Conservation (phyloP, 2,329 filamentous ascomycete species). For the Juglanconis juglandina region DNA sequence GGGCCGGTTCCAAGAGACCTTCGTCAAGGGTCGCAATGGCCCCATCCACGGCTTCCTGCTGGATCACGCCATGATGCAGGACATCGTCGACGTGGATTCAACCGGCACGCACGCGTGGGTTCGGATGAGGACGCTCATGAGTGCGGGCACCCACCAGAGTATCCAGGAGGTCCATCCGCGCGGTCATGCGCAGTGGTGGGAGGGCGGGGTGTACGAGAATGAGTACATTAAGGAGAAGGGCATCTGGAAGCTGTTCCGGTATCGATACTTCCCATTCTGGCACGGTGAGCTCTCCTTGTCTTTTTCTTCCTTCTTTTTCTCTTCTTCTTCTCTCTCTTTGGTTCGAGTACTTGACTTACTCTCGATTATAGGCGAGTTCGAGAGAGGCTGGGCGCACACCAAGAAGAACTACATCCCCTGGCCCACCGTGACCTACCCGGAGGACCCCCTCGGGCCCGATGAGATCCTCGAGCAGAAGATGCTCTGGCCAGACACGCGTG, state of each 20-base stretch:
- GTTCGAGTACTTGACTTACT: neutral
- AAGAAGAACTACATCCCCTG: conserved; percentile 52
- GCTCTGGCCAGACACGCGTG: conserved; percentile 55
- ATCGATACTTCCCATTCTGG: conserved; percentile 57
- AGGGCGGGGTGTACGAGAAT: conserved; percentile 57
- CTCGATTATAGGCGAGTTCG: conserved; percentile 36
- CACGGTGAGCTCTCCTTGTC: conserved; percentile 28
- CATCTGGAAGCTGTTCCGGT: conserved; percentile 51
- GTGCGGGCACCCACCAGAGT: conserved; percentile 50
- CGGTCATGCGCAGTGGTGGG: conserved; percentile 55
- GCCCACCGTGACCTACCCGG: conserved; percentile 44
- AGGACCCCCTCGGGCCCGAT: conserved; percentile 49
- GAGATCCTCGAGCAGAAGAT: conserved; percentile 51
- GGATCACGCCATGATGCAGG: conserved; percentile 56
- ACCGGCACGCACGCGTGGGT: conserved; percentile 45
- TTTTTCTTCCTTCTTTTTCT: neutral
- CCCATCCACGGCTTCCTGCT: conserved; percentile 54
- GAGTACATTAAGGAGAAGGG: conserved; percentile 56
- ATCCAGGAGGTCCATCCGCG: conserved; percentile 48
- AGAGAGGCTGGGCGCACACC: conserved; percentile 51
- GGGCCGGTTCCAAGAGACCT: conserved; percentile 46
- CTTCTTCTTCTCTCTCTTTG: neutral
- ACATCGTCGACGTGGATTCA: conserved; percentile 49
- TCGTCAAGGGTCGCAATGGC: conserved; percentile 53
- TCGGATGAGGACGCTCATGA: conserved; percentile 54